These are phyloP conservation scores for Aspergillus puulaauensis DNA, from an alignment of 2,329 filamentous ascomycete genomes.

Conservation along the genomic window DNA sequence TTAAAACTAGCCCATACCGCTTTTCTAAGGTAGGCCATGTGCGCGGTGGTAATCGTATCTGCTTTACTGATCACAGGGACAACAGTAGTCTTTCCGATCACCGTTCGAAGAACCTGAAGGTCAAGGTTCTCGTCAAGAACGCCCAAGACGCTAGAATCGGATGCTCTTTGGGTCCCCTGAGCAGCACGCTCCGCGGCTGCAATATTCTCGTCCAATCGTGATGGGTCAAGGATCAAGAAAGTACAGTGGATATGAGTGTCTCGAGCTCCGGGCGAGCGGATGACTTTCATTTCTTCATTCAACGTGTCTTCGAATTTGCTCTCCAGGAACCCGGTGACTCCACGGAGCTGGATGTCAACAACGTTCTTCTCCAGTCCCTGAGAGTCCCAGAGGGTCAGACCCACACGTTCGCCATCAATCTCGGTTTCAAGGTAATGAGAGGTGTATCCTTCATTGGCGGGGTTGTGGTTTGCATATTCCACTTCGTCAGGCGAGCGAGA, in stretches of 20 bases:
- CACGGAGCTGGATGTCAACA: conserved; percentile 88
- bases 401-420: conserved; percentile 86
- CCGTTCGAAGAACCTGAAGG: conserved; percentile 79
- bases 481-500: conserved; percentile 59
- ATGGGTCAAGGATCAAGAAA: conserved; percentile 86
- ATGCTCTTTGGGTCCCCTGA: conserved; percentile 53
- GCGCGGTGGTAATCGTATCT: conserved; percentile 90
- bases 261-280: conserved; percentile 85
- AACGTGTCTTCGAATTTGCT: conserved; percentile 99
- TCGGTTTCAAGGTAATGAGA: conserved; percentile 92
- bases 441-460: conserved; percentile 67
- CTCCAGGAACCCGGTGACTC: conserved; percentile 89
- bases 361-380: conserved; percentile 92
- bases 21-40: conserved; percentile 90
- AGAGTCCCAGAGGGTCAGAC: conserved; percentile 94
- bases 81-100: conserved; percentile 92
- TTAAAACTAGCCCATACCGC: conserved; percentile 87
- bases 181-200: conserved; percentile 61
- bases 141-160: conserved; percentile 52
- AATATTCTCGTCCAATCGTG: conserved; percentile 80
- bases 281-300: conserved; percentile 93
- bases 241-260: conserved; percentile 98
- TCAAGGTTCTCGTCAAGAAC: conserved; percentile 86
- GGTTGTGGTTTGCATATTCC: conserved; percentile 53
- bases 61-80: conserved; percentile 96